These are phyloP conservation scores for Backusella westeae DNA, from an alignment of 192 early-diverging fungal species.

Conservation along the genomic window DNA sequence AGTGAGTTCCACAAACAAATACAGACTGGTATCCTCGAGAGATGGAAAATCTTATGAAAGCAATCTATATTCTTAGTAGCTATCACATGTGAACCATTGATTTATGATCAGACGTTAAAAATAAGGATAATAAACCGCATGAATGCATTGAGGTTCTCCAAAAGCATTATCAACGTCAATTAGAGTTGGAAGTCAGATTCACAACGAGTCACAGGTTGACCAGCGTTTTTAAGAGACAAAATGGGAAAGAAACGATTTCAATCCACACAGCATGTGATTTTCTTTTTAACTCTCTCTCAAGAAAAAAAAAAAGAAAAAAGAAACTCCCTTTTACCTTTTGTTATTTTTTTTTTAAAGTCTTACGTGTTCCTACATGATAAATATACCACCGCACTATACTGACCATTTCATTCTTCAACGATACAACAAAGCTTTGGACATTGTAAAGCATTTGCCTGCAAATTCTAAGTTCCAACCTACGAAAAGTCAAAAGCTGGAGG, in stretches of 20 bases:
- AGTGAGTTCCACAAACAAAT: not conserved
- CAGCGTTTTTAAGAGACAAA: not conserved
- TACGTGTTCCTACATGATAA: constrained; percentile 15
- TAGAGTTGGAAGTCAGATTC: not conserved
- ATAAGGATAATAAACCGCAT: not conserved
- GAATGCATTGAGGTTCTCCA: not conserved
- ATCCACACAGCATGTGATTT: constrained; percentile 9
- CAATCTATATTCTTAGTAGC: not conserved
- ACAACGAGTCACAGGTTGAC: not conserved
- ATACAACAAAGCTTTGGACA: constrained; percentile 36
- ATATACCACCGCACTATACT: constrained; percentile 17
- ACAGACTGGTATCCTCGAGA: not conserved
- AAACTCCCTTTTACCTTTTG: not conserved
- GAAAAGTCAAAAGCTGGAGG: constrained; percentile 16
- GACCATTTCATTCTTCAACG: constrained; percentile 16
- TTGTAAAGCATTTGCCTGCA: constrained; percentile 33
- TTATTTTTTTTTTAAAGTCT: not conserved
- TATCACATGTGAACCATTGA: not conserved
- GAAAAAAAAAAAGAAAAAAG: not conserved
- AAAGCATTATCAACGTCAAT: not conserved
- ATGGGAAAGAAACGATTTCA: not conserved
- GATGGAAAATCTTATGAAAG: not conserved
- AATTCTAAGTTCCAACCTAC: constrained; percentile 36
- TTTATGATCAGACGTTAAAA: not conserved
- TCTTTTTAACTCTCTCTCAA: not conserved